phyloP scores from a whole-genome alignment of 176 grass and related monocot species.

The Tillandsia leiboldiana region DNA sequence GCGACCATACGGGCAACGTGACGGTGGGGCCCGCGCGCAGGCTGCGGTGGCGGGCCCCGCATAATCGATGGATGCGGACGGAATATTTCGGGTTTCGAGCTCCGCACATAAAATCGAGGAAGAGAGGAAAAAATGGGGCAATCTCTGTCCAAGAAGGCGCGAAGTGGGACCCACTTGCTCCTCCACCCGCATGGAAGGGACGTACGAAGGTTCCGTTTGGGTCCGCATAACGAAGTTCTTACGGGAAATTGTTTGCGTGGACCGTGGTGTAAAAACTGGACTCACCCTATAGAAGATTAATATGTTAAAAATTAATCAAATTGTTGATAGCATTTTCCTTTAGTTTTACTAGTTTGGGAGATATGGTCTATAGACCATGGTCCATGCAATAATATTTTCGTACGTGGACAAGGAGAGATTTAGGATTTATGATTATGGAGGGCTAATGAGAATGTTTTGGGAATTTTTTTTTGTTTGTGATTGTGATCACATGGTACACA shows the following conservation, averaged over 20 bases:
- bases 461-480: too few relatives aligned
- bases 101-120: neutral
- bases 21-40: neutral
- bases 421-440: neutral
- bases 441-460: neutral
- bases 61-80: neutral
- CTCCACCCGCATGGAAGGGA: neutral
- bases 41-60: neutral
- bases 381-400: neutral
- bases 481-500: too few relatives aligned
- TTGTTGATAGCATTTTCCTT: too few relatives aligned
- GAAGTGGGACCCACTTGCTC: neutral
- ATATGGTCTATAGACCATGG: too few relatives aligned
- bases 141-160: neutral
- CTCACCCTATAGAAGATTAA: too few relatives aligned
- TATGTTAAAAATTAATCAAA: too few relatives aligned
- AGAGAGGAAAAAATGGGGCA: too few relatives aligned
- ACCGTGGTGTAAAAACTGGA: too few relatives aligned
- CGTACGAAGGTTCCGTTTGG: too few relatives aligned
- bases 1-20: neutral
- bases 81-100: neutral
- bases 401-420: neutral
- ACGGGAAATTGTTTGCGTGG: neutral
- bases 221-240: neutral
- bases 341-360: too few relatives aligned